Base-by-base conservation (phyloP, 179 eudicot genomes). In the Silene coronaria region DNA sequence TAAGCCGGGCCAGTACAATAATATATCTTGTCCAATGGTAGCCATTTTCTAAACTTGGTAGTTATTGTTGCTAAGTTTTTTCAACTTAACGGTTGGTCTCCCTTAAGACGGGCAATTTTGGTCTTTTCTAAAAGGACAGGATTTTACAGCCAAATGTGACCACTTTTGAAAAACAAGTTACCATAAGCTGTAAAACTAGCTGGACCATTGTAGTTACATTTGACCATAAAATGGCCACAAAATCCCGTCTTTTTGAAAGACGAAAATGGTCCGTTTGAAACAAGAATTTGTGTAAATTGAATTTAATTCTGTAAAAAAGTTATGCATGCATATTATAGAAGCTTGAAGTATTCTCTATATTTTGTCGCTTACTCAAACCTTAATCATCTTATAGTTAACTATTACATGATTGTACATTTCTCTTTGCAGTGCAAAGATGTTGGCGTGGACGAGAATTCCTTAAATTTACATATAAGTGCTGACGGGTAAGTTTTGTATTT, bases 351-450 rank as follows among this genome's bases (percentile, higher is more conserved):
- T 55, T 3, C 4, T 17, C 11, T 26, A 0, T 38, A 26, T 58
- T 32, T 36, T 67, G 30, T 30, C 57, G 34, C 26, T 36, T 53
- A 17, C 30, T 61, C 19, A 53, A 53, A 67, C 60, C 45, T 67
- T 34, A 63, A 13, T 19, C 51, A 30, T 65, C n/a, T 53, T 51
- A 19, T 67, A 42, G 11, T 66, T 73, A 21, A 36, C 22, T 51
- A 22, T n/a, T 53, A 21, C 32, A 4, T 78, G 60, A 23, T 24
- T 68, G 5, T 68, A 19, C 55, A n/a, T 59, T 27, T 72, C 64
- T 32, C 75, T 70, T 73, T 82, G 85, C 80, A 91, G 97, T 91
- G 97, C 77, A 74, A 85, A 79, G 97, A 92, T 80, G 97, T 95
- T 55, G 83, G 79, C 36, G 74, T 85, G 16, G 70, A 48, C 59